A percentile compares a stretch with the other conserved stretches of the same genome.
Conservation (phyloP, 305 asterid species). For the Fraxinus xanthoxyloides region DNA sequence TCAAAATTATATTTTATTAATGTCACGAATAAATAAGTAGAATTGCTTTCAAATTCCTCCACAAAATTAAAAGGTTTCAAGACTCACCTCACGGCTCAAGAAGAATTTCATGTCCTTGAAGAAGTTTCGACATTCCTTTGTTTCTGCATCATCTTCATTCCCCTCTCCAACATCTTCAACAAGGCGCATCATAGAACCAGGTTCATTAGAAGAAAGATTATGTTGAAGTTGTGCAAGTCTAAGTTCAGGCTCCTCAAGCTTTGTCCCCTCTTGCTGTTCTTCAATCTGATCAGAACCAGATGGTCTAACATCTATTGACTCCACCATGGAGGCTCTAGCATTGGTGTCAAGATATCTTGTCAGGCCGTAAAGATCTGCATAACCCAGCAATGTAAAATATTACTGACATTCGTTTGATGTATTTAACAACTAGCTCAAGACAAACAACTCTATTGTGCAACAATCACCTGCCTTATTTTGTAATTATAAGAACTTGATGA, state of each 20-base stretch:
- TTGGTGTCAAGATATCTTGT: slow-evolving; percentile 72
- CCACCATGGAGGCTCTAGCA: slow-evolving; percentile 41
- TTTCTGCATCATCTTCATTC: slow-evolving; percentile 60
- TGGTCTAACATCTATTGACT: slow-evolving; percentile 29
- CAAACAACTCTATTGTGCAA: background rate
- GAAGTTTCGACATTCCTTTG: slow-evolving; percentile 38
- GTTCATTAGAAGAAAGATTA: slow-evolving; percentile 21
- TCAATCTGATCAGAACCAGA: slow-evolving; percentile 38
- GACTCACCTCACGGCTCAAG: slow-evolving; percentile 84
- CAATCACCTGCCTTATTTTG: background rate
- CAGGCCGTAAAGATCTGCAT: slow-evolving; percentile 92
- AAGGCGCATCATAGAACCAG: slow-evolving; percentile 43
- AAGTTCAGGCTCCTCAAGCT: background rate
- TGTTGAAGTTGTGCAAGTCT: background rate
- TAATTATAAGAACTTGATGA: background rate
- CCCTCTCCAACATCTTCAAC: slow-evolving; percentile 27
- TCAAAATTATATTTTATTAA: background rate
- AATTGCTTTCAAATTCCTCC: background rate
- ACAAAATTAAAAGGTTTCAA: background rate
- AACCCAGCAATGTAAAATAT: slow-evolving; percentile 20
- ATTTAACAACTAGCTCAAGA: background rate
- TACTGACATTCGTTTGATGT: background rate
- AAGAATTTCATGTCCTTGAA: slow-evolving; percentile 74
- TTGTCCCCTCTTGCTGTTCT: background rate
- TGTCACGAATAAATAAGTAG: background rate